Conservation (phyloP, 2,329 filamentous ascomycete species). For the Colletotrichum destructivum region DNA sequence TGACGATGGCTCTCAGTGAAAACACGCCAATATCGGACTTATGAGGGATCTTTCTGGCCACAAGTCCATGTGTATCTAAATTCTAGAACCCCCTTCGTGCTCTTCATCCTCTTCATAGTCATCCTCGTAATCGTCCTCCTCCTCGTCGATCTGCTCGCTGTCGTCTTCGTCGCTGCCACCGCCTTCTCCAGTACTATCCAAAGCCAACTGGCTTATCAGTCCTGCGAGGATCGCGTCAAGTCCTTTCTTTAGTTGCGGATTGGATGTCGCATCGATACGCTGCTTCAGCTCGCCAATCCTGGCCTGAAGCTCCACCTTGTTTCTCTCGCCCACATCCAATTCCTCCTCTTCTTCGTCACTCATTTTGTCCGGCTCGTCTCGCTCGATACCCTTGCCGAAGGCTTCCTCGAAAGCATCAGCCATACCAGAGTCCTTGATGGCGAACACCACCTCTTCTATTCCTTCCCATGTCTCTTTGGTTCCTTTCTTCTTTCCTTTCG, state of each 20-base stretch:
- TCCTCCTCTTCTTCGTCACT: conserved; percentile 42
- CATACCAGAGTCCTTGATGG: conserved; percentile 67
- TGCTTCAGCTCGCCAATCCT: conserved; percentile 50
- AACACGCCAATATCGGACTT: no score
- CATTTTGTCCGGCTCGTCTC: conserved; percentile 46
- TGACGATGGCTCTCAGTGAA: neutral
- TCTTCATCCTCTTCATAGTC: neutral
- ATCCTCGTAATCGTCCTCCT: neutral
- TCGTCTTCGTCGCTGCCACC: neutral
- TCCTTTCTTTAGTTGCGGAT: conserved; percentile 48
- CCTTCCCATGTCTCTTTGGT: conserved; percentile 56
- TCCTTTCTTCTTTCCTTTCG: conserved; percentile 44
- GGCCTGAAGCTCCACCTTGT: conserved; percentile 46
- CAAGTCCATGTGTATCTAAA: neutral
- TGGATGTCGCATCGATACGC: conserved; percentile 45
- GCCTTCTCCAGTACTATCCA: neutral
- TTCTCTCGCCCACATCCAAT: conserved; percentile 19
- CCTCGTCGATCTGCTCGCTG: neutral
- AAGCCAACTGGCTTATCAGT: conserved; percentile 46
- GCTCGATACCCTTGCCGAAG: conserved; percentile 59
- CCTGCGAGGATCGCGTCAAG: conserved; percentile 48
- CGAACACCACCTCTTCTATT: conserved; percentile 70
- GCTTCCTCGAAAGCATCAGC: conserved; percentile 65
- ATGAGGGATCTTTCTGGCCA: neutral
- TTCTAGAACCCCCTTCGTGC: neutral